Evolutionary conservation across 805 yeast genomes (phyloP), one percentile per base, ranked within the genome.

Genomic region (Metschnikowia arizonensis): DNA sequence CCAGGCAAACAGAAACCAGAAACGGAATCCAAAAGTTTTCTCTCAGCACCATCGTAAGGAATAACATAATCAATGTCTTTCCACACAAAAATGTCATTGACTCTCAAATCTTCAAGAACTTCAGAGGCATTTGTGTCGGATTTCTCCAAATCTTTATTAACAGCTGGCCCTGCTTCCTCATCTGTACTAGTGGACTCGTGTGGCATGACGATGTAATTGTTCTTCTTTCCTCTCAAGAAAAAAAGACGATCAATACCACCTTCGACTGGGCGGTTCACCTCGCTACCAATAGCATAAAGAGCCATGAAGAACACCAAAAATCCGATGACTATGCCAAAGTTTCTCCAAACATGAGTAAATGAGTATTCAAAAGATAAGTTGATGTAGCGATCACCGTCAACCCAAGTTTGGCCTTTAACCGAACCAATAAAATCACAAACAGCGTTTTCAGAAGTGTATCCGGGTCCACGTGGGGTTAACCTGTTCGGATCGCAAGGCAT

Each of bases 31-130:
- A 54, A 71, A 67, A 58, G 63, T 43, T 64, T 64, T 26, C 75
- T 57, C 17, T 66, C 60, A 9, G 52, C 52, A 15, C 74, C 74
- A 11, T 68, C 71, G 56, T 72, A 69, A 4, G 78, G 78, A 52
- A 83, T 77, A 29, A 70, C 73, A 55, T 82, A 83, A 51, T 74
- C 66, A 11, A 83, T 78, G 54, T 82, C 66, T 55, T 74, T 76
- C 89, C 89, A 83, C 48, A 75, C 73, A 60, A 51, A 58, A 11
- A 50, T 46, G 29, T 57, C 57, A 15, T 50, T 46, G 21, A 47
- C 40, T 2, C 47, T 17, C 44, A 58, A 43, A 19, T 47, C 54
- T 3, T 40, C 57, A 11, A 46, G 48, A 15, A 41, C 30, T 21
- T 50, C 52, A 7, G 45, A 32, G 12, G 48, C 34, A 2, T 40